Percentiles rank a stretch among this genome's conserved stretches.
Evolutionary conservation across 345 rosid species (phyloP).

Genomic region (Moricandia moricandioides): DNA sequence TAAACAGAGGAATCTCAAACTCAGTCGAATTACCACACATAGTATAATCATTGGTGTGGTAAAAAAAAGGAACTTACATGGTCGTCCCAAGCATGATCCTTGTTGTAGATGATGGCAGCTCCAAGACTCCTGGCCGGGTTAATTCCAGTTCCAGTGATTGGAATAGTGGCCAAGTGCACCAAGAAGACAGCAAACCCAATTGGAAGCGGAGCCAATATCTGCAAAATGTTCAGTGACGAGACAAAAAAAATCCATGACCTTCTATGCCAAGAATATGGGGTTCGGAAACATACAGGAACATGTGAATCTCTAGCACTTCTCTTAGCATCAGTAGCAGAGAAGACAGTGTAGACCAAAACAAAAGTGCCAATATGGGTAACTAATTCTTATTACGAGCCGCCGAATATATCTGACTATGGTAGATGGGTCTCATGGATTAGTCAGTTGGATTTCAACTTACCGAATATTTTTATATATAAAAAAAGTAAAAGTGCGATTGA

Average conservation of each 20-base stretch:
- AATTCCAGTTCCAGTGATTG: slow-evolving; percentile 69
- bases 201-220: slow-evolving; percentile 77
- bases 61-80: slow-evolving; percentile 36
- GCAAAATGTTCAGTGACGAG: neutral
- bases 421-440: no score
- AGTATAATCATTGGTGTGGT: no score
- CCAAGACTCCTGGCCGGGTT: slow-evolving; percentile 78
- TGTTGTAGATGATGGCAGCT: slow-evolving; percentile 63
- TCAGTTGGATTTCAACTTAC: no score
- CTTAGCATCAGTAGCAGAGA: slow-evolving; percentile 80
- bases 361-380: no score
- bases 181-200: slow-evolving; percentile 72
- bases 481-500: neutral
- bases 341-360: slow-evolving; percentile 65
- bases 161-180: slow-evolving; percentile 76
- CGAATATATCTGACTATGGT: no score
- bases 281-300: slow-evolving; percentile 53
- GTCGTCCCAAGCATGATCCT: slow-evolving; percentile 55
- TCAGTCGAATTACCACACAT: neutral
- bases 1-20: neutral
- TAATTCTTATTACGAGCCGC: no score
- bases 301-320: slow-evolving; percentile 79
- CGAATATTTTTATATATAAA: no score
- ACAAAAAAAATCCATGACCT: neutral
- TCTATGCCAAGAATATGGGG: neutral